Base-by-base conservation (phyloP, 208 protist species). In the Spongospora subterranea region DNA sequence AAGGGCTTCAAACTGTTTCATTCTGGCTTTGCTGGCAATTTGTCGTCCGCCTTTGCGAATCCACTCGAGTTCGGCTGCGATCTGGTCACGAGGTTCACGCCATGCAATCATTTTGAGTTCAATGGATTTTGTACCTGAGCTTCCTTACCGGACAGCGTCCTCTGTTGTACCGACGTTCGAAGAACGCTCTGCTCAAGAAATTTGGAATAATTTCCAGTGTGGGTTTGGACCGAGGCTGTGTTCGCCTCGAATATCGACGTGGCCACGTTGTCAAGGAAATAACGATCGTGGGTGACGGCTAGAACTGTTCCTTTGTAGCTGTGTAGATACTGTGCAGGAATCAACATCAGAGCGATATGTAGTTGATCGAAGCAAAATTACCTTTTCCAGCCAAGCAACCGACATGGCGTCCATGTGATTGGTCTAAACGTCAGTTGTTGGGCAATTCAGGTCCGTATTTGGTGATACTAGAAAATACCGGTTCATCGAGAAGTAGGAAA, bases 201-300 rank as follows among this genome's bases (percentile, higher is more conserved):
- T 39, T 20, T 65, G 0, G 91, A 91, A 43, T 95, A 95, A 88
- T 94, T 95, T 11, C 93, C 90, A 45, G 88, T n/a, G 24, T 71
- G 88, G 0, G 65, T 45, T 38, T 45, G 50, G 46, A 53, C 45
- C 38, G 13, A 0, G 0, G 45, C 54, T 1, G 64, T 24, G 24
- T 93, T 82, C 0, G 92, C 29, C 46, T 93, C 92, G 53, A 95
- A 40, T 64, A 95, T 95, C 89, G 90, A 95, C 64, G 60, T 82
- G 0, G 93, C 93, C 0, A 95, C 93, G 88, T 92, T 93, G 40
- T 95, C 94, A 20, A 94, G 90, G 76, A 95, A 95, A 45, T 95
- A 95, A n/a, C 94, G 92, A 76, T 95, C 94, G 41, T 95, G 94
- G 77, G 94, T 95, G 29, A 95, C 89, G 13, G 93, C 93, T 66